These are phyloP conservation scores for Sphagnum magellanicum DNA, from an alignment of 228 moss, liverwort and hornwort species.

Conservation along the genomic window DNA sequence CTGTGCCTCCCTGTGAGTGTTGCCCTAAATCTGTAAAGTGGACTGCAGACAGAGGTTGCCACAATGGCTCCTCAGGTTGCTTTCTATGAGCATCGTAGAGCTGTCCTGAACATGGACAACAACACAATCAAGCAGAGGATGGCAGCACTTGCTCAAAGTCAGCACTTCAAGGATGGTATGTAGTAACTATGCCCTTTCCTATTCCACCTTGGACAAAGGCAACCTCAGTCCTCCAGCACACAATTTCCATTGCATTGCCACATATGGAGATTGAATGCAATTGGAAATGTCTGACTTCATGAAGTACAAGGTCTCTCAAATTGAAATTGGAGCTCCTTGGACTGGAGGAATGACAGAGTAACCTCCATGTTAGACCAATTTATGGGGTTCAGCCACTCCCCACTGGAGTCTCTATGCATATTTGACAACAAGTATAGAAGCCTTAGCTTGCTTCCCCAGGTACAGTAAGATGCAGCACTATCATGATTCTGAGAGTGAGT, in stretches of 20 bases:
- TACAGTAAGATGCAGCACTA: no score
- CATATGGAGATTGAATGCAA: not conserved
- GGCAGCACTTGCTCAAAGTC: slow-evolving; percentile 65
- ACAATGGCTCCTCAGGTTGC: slow-evolving; percentile 81
- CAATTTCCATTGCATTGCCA: not conserved
- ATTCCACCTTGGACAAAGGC: no score
- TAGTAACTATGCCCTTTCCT: not conserved
- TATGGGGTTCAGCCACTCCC: not conserved
- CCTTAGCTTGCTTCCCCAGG: no score
- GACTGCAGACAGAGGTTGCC: slow-evolving; percentile 69
- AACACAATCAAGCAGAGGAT: slow-evolving; percentile 85
- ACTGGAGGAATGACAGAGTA: not conserved
- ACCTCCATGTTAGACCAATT: not conserved
- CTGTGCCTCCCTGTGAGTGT: no score
- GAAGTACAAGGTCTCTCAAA: not conserved
- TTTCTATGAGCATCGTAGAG: slow-evolving; percentile 83
- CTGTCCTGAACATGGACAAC: slow-evolving; percentile 82
- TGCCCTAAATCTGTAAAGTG: not conserved
- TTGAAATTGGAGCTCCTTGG: not conserved
- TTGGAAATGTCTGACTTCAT: not conserved
- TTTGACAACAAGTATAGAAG: no score
- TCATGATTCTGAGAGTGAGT: not conserved
- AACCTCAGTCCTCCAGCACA: not conserved
- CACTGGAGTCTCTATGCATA: not conserved
- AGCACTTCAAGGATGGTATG: slow-evolving; percentile 87